These are phyloP conservation scores for Leishmania mexicana DNA, from an alignment of 208 protist species.

Conservation along the genomic window DNA sequence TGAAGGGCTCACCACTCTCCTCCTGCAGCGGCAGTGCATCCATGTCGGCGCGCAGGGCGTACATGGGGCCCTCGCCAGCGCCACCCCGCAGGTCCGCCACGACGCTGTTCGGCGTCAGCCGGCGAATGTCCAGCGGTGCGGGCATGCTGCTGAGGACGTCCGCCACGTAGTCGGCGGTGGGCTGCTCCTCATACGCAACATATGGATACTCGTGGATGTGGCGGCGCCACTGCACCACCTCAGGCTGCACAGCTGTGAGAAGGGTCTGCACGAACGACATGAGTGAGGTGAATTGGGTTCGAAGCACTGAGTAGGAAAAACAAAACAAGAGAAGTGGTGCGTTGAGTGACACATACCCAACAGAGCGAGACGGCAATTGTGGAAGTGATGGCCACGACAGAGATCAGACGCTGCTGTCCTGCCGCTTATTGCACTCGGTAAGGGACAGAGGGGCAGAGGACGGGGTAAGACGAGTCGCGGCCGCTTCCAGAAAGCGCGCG, in stretches of 20 bases:
- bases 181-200: constrained; percentile 59
- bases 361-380: neutral
- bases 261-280: constrained; percentile 53
- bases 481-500: neutral
- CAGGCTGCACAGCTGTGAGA: constrained; percentile 41
- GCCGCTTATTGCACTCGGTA: neutral
- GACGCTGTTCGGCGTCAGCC: constrained; percentile 52
- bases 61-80: constrained; percentile 52
- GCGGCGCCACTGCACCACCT: constrained; percentile 73
- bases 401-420: no score
- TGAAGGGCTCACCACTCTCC: constrained; percentile 60
- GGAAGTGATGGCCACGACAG: neutral
- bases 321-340: neutral
- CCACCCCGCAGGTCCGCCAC: constrained; percentile 60
- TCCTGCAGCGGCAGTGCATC: constrained; percentile 77
- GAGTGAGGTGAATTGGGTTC: neutral
- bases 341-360: neutral
- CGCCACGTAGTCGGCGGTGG: constrained; percentile 72
- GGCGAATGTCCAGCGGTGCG: constrained; percentile 41
- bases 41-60: constrained; percentile 71
- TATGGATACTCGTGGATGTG: constrained; percentile 69
- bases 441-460: neutral
- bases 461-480: neutral
- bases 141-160: constrained; percentile 47
- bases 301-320: neutral